phyloP scores from a whole-genome alignment of 805 yeast genomes.

The Candida silvicultrix region DNA sequence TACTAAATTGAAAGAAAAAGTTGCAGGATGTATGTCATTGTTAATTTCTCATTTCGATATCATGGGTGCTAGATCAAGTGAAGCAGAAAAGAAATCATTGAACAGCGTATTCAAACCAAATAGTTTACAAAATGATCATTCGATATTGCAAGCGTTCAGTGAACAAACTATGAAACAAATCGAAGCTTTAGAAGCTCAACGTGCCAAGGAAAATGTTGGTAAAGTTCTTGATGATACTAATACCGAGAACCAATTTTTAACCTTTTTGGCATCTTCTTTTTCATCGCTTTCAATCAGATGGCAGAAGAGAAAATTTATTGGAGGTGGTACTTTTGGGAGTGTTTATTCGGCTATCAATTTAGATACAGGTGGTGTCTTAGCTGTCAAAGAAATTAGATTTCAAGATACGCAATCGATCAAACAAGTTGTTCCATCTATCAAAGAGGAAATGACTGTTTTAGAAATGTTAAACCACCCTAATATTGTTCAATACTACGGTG shows the following conservation, averaged over 20 bases:
- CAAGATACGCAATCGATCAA: constrained; percentile 84
- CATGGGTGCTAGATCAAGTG: constrained; percentile 92
- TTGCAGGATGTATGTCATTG: constrained; percentile 90
- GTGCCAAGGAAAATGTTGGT: constrained; percentile 52
- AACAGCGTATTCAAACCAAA: constrained; percentile 28
- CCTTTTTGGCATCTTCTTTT: constrained; percentile 81
- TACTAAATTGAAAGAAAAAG: constrained; percentile 62
- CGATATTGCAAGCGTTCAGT: constrained; percentile 49
- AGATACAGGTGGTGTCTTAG: constrained; percentile 94
- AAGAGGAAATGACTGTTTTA: constrained; percentile 93
- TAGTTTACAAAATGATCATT: constrained; percentile 48
- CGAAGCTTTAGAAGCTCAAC: constrained; percentile 49
- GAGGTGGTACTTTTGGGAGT: constrained; percentile 94
- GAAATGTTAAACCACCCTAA: constrained; percentile 96
- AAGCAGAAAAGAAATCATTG: constrained; percentile 46
- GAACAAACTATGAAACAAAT: constrained; percentile 66
- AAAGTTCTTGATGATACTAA: constrained; percentile 84
- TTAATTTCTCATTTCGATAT: constrained; percentile 94
- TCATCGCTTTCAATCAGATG: constrained; percentile 90
- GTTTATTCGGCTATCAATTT: constrained; percentile 89
- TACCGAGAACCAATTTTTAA: constrained; percentile 79
- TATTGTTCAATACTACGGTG: constrained; percentile 93
- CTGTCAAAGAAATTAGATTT: constrained; percentile 90
- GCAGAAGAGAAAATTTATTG: constrained; percentile 93
- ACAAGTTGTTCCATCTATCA: constrained; percentile 79